A percentile compares a stretch with the other conserved stretches of the same genome.
Conservation (phyloP, 2,329 filamentous ascomycete species). For the Alternaria sp. region DNA sequence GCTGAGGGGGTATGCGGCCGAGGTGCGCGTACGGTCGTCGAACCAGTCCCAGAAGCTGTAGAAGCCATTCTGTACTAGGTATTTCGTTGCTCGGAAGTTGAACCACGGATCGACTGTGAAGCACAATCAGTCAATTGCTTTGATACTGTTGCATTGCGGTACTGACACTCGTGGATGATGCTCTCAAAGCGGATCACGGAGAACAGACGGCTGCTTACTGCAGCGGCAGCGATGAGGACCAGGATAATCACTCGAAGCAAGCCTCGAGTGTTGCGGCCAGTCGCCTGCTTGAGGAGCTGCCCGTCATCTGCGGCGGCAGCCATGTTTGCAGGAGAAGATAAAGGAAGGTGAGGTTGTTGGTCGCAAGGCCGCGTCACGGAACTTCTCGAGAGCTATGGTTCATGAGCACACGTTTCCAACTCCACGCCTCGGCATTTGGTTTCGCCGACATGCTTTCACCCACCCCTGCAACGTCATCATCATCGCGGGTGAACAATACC, state of each 20-base stretch:
- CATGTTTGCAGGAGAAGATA: constrained; percentile 44
- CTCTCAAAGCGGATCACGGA: constrained; percentile 99
- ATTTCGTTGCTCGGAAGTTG: constrained; percentile 98
- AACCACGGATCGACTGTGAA: constrained; percentile 96
- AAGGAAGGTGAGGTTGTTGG: constrained; percentile 33
- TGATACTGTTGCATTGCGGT: constrained; percentile 12
- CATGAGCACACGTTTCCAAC: constrained; percentile 41
- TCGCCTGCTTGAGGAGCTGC: constrained; percentile 77
- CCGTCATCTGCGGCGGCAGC: constrained; percentile 49
- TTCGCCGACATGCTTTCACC: constrained; percentile 25
- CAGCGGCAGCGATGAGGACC: constrained; percentile 86
- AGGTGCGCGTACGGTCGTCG: constrained; percentile 79
- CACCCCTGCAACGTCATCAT: constrained; percentile 14
- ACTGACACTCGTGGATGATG: constrained; percentile 99
- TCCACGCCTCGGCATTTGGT: constrained; percentile 33
- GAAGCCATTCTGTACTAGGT: constrained; percentile 95
- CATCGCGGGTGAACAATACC: background rate
- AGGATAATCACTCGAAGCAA: constrained; percentile 91
- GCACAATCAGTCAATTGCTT: constrained; percentile 37
- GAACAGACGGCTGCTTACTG: constrained; percentile 93
- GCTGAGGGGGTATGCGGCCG: constrained; percentile 15
- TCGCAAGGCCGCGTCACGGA: constrained; percentile 48
- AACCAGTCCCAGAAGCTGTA: constrained; percentile 99
- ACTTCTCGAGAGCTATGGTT: constrained; percentile 38
- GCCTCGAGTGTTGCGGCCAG: constrained; percentile 81